Conservation (phyloP, 768 basidiomycete genomes). For the Daedalea quercina region DNA sequence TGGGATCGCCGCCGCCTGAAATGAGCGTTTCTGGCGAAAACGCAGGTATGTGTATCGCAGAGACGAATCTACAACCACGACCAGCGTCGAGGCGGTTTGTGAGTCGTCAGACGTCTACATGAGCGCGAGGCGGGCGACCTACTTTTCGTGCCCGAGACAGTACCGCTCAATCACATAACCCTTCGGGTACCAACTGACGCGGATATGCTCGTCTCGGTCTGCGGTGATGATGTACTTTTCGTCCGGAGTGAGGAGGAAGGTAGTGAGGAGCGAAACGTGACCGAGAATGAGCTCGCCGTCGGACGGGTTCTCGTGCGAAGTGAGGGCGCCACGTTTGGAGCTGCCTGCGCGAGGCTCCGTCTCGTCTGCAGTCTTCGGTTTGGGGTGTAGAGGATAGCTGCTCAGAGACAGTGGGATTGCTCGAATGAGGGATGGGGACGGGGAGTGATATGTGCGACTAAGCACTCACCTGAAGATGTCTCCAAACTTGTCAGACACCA, state of each 20-base stretch:
- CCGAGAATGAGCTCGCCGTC: conserved; percentile 71
- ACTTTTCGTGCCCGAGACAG: conserved; percentile 83
- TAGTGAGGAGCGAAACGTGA: conserved; percentile 81
- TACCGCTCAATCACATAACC: conserved; percentile 83
- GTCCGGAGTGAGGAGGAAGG: conserved; percentile 60
- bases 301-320: conserved; percentile 65
- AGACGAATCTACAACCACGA: conserved; percentile 58
- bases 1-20: conserved; percentile 84
- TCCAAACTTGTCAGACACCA: conserved; percentile 92
- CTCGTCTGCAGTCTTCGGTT: conserved; percentile 17
- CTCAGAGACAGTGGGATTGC: conserved; percentile 1
- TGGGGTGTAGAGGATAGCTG: conserved; percentile 58
- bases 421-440: not conserved
- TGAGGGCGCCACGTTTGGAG: conserved; percentile 31
- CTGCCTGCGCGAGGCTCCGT: conserved; percentile 9
- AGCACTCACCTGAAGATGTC: conserved; percentile 80
- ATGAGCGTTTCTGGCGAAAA: conserved; percentile 46
- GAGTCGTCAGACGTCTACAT: not conserved
- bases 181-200: conserved; percentile 84
- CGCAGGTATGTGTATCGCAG: conserved; percentile 65
- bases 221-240: conserved; percentile 78
- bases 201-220: conserved; percentile 93
- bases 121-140: conserved; percentile 16
- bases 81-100: not conserved
- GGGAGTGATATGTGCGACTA: not conserved